Evolutionary conservation across 2,329 filamentous ascomycete genomes (phyloP).

Genomic region (Rutstroemia sp.): DNA sequence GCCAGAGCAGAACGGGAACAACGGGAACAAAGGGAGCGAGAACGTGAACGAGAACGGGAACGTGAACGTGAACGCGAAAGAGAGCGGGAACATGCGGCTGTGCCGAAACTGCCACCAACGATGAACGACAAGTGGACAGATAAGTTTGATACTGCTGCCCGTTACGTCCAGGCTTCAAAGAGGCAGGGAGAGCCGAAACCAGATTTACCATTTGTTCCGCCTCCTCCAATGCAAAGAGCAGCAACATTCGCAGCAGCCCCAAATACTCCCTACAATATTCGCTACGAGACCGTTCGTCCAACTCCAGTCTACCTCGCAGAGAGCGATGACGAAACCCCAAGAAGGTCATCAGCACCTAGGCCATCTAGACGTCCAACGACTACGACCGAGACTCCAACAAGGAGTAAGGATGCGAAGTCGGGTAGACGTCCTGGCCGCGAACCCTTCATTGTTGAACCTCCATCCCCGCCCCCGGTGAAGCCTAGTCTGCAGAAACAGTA

Average conservation of each 20-base stretch:
- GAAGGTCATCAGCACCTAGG: slow-evolving; percentile 25
- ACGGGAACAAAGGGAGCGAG: not conserved
- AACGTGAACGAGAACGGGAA: not conserved
- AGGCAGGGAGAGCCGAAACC: slow-evolving; percentile 11
- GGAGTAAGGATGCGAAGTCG: slow-evolving; percentile 14
- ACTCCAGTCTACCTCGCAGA: slow-evolving; percentile 7
- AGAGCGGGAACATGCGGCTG: not conserved
- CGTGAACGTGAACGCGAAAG: not conserved
- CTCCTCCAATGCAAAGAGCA: slow-evolving; percentile 19
- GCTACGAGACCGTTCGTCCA: slow-evolving; percentile 18
- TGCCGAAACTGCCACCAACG: slow-evolving; percentile 10
- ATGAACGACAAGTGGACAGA: slow-evolving; percentile 21
- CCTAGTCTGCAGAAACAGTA: slow-evolving; percentile 23
- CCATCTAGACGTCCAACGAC: slow-evolving; percentile 24
- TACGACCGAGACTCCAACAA: slow-evolving; percentile 20
- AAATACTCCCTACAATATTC: slow-evolving; percentile 16
- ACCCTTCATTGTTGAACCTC: slow-evolving; percentile 23
- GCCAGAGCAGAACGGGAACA: not conserved
- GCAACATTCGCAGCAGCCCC: slow-evolving; percentile 24
- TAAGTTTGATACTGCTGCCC: slow-evolving; percentile 21
- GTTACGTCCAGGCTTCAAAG: slow-evolving; percentile 28
- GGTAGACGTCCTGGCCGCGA: slow-evolving; percentile 1
- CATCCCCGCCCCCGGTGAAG: slow-evolving; percentile 15
- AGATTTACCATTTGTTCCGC: slow-evolving; percentile 4
- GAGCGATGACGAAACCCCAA: slow-evolving; percentile 26